Conservation (phyloP, 2,329 filamentous ascomycete species). For the Nannizziopsis arthrosporioides region DNA sequence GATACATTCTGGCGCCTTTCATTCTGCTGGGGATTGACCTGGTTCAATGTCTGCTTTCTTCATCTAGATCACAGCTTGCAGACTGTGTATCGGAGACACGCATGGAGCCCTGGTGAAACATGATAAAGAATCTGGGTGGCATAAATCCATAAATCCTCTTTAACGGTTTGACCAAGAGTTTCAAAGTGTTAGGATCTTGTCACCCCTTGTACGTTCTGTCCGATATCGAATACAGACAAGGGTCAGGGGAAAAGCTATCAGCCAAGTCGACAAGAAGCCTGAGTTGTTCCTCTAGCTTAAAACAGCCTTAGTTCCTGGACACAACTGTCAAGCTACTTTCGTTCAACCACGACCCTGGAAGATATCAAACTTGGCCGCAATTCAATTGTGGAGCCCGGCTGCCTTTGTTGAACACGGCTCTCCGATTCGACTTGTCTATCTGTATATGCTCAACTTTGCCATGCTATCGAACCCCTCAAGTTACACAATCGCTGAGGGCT, state of each 20-base stretch:
- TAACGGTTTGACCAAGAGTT: conserved; percentile 9
- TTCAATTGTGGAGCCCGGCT: conserved; percentile 2
- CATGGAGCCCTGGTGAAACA: conserved; percentile 25
- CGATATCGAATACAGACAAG: conserved; percentile 8
- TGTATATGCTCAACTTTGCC: conserved; percentile 6
- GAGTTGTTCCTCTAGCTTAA: conserved; percentile 8
- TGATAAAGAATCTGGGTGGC: conserved; percentile 19
- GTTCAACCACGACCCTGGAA: conserved; percentile 5
- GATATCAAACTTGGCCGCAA: conserved; percentile 10
- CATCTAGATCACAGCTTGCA: conserved; percentile 16
- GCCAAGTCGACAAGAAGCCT: background rate
- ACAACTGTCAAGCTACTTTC: conserved; percentile 2
- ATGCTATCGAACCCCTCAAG: conserved; percentile 2
- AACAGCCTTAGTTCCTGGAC: conserved; percentile 6
- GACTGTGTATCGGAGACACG: conserved; percentile 24
- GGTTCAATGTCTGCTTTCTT: conserved; percentile 7
- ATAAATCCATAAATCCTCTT: conserved; percentile 15
- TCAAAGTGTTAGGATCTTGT: conserved; percentile 13
- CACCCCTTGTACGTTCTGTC: conserved; percentile 3
- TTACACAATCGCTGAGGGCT: conserved; percentile 6
- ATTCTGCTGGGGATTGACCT: background rate
- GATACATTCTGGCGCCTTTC: conserved; percentile 18
- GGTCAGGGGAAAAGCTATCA: conserved; percentile 6
- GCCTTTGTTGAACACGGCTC: conserved; percentile 2
- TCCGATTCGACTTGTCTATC: background rate